Percentiles rank a stretch among this genome's conserved stretches.
Conservation (phyloP, 2,329 filamentous ascomycete genomes). For the Arthrobotrys sinensis region DNA sequence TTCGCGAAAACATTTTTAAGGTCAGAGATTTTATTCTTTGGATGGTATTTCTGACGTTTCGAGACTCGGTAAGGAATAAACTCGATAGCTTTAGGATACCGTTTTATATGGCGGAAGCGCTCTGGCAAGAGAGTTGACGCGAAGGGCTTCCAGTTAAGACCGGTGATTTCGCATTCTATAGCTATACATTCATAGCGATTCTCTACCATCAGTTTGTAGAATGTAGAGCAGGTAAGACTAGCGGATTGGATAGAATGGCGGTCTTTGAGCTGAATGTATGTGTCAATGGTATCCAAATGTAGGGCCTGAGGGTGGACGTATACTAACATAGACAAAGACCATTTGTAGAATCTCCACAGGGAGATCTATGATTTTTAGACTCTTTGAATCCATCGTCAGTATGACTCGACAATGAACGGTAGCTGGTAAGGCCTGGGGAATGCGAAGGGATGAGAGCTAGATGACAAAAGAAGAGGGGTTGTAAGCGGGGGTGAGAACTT, state of each 20-base stretch:
- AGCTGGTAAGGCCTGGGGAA: no score
- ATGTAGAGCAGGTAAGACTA: background rate
- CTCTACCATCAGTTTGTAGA: conserved; percentile 1
- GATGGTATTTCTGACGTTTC: background rate
- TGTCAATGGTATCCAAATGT: no score
- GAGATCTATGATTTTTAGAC: background rate
- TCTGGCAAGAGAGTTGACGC: background rate
- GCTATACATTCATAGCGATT: background rate
- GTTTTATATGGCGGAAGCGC: background rate
- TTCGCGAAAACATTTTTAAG: background rate
- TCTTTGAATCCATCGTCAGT: background rate
- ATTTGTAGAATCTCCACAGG: conserved; percentile 5
- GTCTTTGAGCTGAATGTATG: background rate
- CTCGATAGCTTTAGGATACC: background rate
- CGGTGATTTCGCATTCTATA: background rate
- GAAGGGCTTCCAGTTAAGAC: conserved; percentile 7
- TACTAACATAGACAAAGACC: conserved; percentile 14
- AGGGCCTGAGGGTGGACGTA: background rate
- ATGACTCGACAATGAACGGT: no score
- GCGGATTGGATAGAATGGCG: background rate
- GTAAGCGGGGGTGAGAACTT: no score
- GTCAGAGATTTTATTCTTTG: background rate
- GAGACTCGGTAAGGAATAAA: background rate
- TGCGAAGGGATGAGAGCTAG: no score
- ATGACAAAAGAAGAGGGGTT: no score